Conservation (phyloP, 106 monocot species). For the Cymbidium sinense region DNA sequence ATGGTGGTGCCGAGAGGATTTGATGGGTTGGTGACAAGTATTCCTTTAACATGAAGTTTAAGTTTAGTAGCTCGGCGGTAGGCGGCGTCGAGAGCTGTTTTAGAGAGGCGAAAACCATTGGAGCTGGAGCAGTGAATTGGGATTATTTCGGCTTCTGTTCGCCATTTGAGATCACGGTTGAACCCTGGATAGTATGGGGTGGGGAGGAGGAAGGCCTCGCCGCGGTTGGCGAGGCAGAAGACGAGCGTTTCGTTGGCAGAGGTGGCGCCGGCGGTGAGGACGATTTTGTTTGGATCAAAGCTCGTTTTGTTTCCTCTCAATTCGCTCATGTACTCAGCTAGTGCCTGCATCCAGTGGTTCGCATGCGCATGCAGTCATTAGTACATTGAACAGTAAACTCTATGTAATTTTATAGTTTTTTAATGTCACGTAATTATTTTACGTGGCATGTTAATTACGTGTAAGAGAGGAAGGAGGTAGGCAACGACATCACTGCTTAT, state of each 20-base stretch:
- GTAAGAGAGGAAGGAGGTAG: too few relatives aligned
- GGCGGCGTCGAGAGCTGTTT: slow-evolving; percentile 42
- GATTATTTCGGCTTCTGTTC: slow-evolving; percentile 67
- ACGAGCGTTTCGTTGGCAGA: slow-evolving; percentile 72
- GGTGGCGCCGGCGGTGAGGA: slow-evolving; percentile 78
- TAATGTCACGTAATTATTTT: too few relatives aligned
- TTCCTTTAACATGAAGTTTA: slow-evolving; percentile 40
- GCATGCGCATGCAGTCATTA: not conserved
- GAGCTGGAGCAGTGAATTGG: slow-evolving; percentile 64
- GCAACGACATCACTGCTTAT: too few relatives aligned
- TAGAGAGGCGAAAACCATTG: slow-evolving; percentile 49
- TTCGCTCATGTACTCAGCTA: slow-evolving; percentile 60
- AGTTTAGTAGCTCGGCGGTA: slow-evolving; percentile 23
- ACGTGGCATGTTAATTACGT: too few relatives aligned
- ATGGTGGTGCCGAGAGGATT: slow-evolving; percentile 63
- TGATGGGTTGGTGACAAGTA: slow-evolving; percentile 68
- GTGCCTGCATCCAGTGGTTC: slow-evolving; percentile 24
- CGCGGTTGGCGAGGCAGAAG: slow-evolving; percentile 77
- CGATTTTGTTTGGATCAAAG: slow-evolving; percentile 57
- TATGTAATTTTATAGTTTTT: too few relatives aligned
- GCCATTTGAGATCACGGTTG: slow-evolving; percentile 74
- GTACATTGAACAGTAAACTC: not conserved
- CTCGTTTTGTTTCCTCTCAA: slow-evolving; percentile 43
- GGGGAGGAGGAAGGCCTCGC: slow-evolving; percentile 73
- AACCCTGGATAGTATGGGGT: slow-evolving; percentile 94